Evolutionary conservation across 768 basidiomycete species (phyloP).

Genomic region (Phylloporus arenicola): DNA sequence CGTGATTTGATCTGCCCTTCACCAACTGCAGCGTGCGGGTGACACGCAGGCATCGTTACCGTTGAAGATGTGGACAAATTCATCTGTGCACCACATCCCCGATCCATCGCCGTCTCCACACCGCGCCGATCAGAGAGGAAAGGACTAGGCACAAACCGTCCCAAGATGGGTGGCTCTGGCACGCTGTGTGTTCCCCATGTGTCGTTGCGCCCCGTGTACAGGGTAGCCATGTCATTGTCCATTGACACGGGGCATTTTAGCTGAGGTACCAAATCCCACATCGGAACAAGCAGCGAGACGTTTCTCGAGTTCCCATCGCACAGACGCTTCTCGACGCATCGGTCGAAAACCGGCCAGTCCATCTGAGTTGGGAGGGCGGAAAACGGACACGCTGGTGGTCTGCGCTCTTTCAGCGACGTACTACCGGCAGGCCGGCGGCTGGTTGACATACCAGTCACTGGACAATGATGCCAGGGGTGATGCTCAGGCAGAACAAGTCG

Average conservation of each 20-base stretch:
- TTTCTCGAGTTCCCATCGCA: background rate
- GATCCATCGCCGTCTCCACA: background rate
- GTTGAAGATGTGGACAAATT: background rate
- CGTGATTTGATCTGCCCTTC: background rate
- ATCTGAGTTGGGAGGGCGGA: background rate
- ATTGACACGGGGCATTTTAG: background rate
- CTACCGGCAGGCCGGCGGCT: background rate
- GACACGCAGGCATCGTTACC: too few species aligned
- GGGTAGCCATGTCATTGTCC: background rate
- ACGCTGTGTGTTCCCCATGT: background rate
- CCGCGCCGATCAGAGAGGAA: background rate
- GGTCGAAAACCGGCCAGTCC: background rate
- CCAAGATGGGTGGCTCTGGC: too few species aligned
- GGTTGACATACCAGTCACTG: background rate
- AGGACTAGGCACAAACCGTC: too few species aligned
- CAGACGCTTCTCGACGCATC: background rate
- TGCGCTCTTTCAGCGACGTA: slow-evolving; percentile 1
- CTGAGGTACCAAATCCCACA: background rate
- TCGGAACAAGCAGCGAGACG: background rate
- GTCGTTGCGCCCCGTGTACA: background rate
- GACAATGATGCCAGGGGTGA: background rate
- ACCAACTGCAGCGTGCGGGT: too few species aligned
- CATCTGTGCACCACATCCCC: background rate
- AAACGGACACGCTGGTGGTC: background rate
- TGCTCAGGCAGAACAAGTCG: background rate